Base-by-base conservation (phyloP, 2,329 filamentous ascomycete genomes). In the Penicillium sp. region DNA sequence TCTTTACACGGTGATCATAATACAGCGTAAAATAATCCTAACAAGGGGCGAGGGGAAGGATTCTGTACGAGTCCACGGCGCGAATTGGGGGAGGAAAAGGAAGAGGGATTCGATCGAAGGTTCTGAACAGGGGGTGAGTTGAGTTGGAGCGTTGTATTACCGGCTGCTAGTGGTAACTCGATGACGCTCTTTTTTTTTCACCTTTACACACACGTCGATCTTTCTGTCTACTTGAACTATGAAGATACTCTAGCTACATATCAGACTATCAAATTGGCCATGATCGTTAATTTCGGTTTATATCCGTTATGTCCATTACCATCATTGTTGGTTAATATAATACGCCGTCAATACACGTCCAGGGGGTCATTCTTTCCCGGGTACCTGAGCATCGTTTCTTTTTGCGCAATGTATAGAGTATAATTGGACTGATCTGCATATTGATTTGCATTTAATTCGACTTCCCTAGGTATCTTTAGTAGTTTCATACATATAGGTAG, bases 1-100 rank as follows among this genome's bases (percentile, higher is more conserved):
- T 48, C 57, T 49, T 60, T 51, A 61, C 50, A 54, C 54, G 54
- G 44, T 46, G 57, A 56, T 59, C 58, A 61, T 61, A 61, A 59
- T 60, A 49, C 49, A 23, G 29, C 8, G 24, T 47, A 40, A 38
- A 50, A 50, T 35, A 44, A 50, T 50, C 29, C 31, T 44, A 47
- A 49, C 45, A 51, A 50, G 47, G 48, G 44, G 43, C 20, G 40
- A 12, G 42, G 5, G 29, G n/a, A 40, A 32, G 29, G 49, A 48
- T 20, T 15, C 28, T 45, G 41, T 48, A 47, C 39, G 44, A 40
- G 41, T 45, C 29, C 37, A 46, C 23, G 15, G 18, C 44, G 42
- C 42, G 27, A 50, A 48, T 45, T 44, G 48, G 28, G 47, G 44
- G 7, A 46, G 52, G 49, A 44, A 53, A 51, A 50, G 41, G 28